Conservation (phyloP, 345 rosid species). For the Psidium friedrichsthalianum region DNA sequence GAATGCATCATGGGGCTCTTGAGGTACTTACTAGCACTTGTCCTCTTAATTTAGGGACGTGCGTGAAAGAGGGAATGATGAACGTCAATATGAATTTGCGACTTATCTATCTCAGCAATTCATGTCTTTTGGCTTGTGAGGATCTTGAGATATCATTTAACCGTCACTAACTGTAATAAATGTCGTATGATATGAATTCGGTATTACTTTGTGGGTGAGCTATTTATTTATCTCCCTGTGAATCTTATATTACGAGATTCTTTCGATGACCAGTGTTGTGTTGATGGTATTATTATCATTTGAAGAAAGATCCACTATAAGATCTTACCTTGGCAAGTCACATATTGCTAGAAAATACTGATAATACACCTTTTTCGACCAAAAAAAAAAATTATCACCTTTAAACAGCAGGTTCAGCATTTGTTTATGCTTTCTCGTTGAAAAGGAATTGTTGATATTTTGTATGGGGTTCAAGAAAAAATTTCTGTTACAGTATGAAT, state of each 20-base stretch:
- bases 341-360: not conserved
- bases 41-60: not conserved
- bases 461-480: not conserved
- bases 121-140: not conserved
- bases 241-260: not conserved
- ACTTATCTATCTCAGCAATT: not conserved
- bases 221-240: not conserved
- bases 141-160: not conserved
- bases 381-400: not conserved
- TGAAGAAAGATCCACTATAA: not conserved
- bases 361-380: too few relatives aligned
- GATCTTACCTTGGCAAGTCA: not conserved
- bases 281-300: not conserved
- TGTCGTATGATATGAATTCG: not conserved
- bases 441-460: not conserved
- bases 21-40: slow-evolving; percentile 37
- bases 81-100: not conserved
- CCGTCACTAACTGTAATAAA: not conserved
- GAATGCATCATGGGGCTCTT: slow-evolving; percentile 93
- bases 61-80: not conserved
- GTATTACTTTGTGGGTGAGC: not conserved
- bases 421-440: not conserved
- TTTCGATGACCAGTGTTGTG: not conserved
- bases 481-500: not conserved
- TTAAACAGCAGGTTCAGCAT: not conserved